A percentile compares a stretch with the other conserved stretches of the same genome.
Conservation (phyloP, 2,329 filamentous ascomycete species). For the Sporothrix mexicana region DNA sequence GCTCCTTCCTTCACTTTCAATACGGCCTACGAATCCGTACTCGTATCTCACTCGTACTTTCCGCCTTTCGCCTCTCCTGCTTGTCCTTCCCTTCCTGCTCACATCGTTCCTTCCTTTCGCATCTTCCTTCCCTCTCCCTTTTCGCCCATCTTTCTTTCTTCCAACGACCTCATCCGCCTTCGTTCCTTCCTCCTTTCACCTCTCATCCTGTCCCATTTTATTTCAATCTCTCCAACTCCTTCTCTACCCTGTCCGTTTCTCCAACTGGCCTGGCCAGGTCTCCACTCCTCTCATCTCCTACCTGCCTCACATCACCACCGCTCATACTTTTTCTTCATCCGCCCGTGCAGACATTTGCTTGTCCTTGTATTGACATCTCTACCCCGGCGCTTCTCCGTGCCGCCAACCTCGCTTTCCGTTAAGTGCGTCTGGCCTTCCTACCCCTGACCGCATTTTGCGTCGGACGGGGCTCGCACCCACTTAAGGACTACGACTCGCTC, state of each 20-base stretch:
- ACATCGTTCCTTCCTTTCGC: background rate
- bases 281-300: slow-evolving; percentile 26
- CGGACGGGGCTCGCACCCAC: slow-evolving; percentile 1
- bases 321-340: background rate
- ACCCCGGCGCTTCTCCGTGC: slow-evolving; percentile 31
- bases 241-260: background rate
- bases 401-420: background rate
- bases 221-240: background rate
- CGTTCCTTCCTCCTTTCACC: slow-evolving; percentile 1
- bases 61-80: background rate
- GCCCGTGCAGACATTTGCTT: background rate
- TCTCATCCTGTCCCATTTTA: background rate
- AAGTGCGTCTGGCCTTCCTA: slow-evolving; percentile 6
- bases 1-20: slow-evolving; percentile 30
- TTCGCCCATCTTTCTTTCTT: slow-evolving; percentile 21
- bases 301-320: slow-evolving; percentile 22
- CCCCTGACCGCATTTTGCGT: slow-evolving; percentile 21
- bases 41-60: slow-evolving; percentile 24
- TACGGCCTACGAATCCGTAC: background rate
- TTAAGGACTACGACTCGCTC: slow-evolving; percentile 24
- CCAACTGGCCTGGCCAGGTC: slow-evolving; percentile 13
- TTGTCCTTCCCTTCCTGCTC: slow-evolving; percentile 16
- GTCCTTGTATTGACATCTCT: slow-evolving; percentile 2
- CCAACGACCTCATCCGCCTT: slow-evolving; percentile 2
- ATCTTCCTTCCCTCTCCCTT: background rate